Conservation (phyloP, 306 rosid genomes). For the Citrullus mucosospermus region DNA sequence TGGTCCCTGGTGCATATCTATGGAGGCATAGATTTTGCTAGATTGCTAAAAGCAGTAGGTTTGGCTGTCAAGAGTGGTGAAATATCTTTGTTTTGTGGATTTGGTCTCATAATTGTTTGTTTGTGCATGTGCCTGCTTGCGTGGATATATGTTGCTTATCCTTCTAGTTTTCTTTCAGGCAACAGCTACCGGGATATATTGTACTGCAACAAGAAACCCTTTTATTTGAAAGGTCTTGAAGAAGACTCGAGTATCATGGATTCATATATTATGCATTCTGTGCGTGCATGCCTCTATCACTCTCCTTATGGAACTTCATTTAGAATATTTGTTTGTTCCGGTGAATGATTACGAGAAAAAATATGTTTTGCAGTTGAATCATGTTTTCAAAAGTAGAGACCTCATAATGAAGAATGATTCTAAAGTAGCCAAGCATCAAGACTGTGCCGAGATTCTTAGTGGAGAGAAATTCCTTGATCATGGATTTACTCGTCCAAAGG, state of each 20-base stretch:
- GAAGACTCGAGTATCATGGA: constrained; percentile 62
- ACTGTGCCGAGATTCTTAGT: constrained; percentile 18
- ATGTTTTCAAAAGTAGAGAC: constrained; percentile 65
- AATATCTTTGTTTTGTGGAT: background rate
- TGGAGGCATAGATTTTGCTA: background rate
- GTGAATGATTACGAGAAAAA: constrained; percentile 2
- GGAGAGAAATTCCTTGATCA: constrained; percentile 62
- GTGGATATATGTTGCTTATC: background rate
- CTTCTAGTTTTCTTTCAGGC: constrained; percentile 28
- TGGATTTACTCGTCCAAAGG: constrained; percentile 97
- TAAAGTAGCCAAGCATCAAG: constrained; percentile 40
- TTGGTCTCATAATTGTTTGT: background rate
- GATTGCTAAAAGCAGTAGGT: background rate
- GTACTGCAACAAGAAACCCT: constrained; percentile 76
- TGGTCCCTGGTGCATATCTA: too few relatives aligned
- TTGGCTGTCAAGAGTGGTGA: background rate
- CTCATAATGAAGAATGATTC: constrained; percentile 57
- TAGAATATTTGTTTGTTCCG: background rate
- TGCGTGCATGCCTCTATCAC: constrained; percentile 23
- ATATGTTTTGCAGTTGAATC: constrained; percentile 64
- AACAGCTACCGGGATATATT: constrained; percentile 71
- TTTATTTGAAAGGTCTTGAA: constrained; percentile 61
- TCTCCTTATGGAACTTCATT: background rate
- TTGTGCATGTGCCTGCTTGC: background rate
- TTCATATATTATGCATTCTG: constrained; percentile 76